Evolutionary conservation across 768 basidiomycete species (phyloP).

Genomic region (Podaxis mareebaensis): DNA sequence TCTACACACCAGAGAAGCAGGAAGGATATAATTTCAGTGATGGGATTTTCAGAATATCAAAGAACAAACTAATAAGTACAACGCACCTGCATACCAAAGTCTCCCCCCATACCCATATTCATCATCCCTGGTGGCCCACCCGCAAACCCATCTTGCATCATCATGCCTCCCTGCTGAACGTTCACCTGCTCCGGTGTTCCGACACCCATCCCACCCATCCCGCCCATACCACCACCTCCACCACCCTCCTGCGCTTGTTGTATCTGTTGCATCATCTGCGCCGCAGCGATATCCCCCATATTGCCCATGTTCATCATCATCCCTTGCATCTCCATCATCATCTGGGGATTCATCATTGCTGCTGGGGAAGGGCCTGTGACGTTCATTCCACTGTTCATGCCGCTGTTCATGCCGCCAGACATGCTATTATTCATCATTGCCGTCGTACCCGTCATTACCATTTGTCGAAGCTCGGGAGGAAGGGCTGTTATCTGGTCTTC

Average conservation of each 20-base stretch:
- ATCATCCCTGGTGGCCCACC: constrained; percentile 57
- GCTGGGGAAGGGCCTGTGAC: constrained; percentile 41
- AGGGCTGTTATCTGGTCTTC: constrained; percentile 79
- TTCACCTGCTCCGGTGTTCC: constrained; percentile 44
- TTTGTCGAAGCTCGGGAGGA: constrained; percentile 79
- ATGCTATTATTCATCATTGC: constrained; percentile 52
- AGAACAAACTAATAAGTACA: constrained; percentile 12
- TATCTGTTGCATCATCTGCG: constrained; percentile 15
- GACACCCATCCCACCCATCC: constrained; percentile 9
- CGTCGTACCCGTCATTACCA: constrained; percentile 84
- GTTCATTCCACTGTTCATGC: constrained; percentile 1
- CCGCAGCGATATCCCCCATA: constrained; percentile 51
- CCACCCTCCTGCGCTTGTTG: constrained; percentile 13
- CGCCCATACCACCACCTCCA: constrained; percentile 2
- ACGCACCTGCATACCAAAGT: constrained; percentile 76
- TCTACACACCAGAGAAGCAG: constrained; percentile 4
- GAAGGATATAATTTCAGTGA: constrained; percentile 17
- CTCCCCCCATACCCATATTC: constrained; percentile 69
- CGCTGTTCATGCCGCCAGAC: neutral
- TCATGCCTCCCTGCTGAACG: constrained; percentile 20
- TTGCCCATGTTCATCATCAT: constrained; percentile 60
- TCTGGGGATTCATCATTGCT: constrained; percentile 61
- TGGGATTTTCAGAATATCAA: constrained; percentile 8
- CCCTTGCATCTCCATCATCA: constrained; percentile 79
- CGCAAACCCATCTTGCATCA: constrained; percentile 52